phyloP scores from a whole-genome alignment of 2,329 filamentous ascomycete genomes.

The Apiospora sp. region DNA sequence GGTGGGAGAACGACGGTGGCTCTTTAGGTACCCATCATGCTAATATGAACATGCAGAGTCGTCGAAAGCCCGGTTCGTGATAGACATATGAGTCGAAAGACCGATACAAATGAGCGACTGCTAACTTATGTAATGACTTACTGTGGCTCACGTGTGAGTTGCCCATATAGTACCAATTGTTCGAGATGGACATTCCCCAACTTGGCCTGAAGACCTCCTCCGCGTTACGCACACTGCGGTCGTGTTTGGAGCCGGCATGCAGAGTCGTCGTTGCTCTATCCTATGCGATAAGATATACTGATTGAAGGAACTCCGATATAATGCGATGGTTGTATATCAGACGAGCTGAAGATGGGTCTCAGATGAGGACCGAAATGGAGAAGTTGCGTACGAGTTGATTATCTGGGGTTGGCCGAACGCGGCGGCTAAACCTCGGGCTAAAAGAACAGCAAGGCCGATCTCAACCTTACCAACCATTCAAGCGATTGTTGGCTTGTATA shows the following conservation, averaged over 20 bases:
- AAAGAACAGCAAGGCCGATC: neutral
- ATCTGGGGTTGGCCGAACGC: neutral
- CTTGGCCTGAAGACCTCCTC: constrained; percentile 9
- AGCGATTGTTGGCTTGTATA: constrained; percentile 7
- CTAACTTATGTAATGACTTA: neutral
- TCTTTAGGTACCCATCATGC: neutral
- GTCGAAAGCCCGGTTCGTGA: neutral
- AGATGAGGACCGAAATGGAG: constrained; percentile 22
- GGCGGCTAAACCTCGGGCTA: constrained; percentile 9
- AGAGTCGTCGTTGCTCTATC: neutral
- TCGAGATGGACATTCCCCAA: constrained; percentile 12
- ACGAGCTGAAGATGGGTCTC: constrained; percentile 24
- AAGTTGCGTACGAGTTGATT: constrained; percentile 14
- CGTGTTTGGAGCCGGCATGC: neutral
- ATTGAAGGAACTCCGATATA: neutral
- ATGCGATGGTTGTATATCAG: constrained; percentile 7
- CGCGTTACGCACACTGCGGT: neutral
- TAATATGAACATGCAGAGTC: neutral
- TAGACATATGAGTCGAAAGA: neutral
- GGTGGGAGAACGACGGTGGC: neutral
- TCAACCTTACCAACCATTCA: neutral
- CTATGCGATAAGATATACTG: neutral
- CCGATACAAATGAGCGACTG: neutral
- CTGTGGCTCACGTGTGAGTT: neutral
- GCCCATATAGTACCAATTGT: neutral